These are phyloP conservation scores for Parachaetomium inaequale DNA, from an alignment of 495 filamentous ascomycete species.

Conservation along the genomic window DNA sequence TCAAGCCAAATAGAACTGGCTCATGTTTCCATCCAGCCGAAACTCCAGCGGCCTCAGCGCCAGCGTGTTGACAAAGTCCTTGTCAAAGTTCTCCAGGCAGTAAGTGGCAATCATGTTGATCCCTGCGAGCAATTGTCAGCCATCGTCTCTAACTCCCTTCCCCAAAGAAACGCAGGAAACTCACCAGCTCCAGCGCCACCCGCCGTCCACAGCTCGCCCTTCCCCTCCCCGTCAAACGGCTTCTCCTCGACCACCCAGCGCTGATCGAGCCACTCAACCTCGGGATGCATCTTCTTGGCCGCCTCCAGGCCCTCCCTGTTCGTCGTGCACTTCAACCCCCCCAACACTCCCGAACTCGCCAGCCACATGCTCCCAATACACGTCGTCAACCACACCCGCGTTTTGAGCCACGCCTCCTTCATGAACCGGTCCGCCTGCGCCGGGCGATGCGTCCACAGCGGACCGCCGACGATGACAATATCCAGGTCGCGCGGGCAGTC, in stretches of 20 bases:
- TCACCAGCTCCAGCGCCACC: constrained; percentile 26
- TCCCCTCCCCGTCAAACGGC: constrained; percentile 1
- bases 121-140: constrained; percentile 6
- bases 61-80: constrained; percentile 22
- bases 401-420: constrained; percentile 2
- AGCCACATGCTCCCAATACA: constrained; percentile 21
- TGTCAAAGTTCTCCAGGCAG: constrained; percentile 23
- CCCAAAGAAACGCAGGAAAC: not conserved
- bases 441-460: not conserved
- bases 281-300: constrained; percentile 10
- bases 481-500: constrained; percentile 1
- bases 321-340: not conserved
- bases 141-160: not conserved
- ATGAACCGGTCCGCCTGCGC: not conserved
- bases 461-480: not conserved
- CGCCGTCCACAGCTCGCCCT: constrained; percentile 30
- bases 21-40: constrained; percentile 7
- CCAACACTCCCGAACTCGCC: not conserved
- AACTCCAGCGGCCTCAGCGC: constrained; percentile 23
- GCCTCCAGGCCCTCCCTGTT: not conserved
- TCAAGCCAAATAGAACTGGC: constrained; percentile 20
- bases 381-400: not conserved
- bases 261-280: constrained; percentile 23
- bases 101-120: constrained; percentile 30
- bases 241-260: constrained; percentile 23